Base-by-base conservation (phyloP, 441 rosid genomes). In the Populus hybrid region DNA sequence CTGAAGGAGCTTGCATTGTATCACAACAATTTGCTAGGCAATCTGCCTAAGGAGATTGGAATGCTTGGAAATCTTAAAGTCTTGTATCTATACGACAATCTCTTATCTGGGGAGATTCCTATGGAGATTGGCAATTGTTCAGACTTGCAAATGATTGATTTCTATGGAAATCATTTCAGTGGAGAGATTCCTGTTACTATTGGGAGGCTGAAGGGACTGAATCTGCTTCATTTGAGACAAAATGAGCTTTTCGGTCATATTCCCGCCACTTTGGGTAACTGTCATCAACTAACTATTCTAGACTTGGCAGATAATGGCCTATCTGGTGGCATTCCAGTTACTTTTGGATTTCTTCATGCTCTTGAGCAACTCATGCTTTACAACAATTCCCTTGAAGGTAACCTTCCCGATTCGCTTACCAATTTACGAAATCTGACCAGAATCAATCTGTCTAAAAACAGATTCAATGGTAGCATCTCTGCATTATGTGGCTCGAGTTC, bases 101-200 rank as follows among this genome's bases (percentile, higher is more conserved):
- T 80, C 33, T 74, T 93, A 1, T 85, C 90, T 0, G 96, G 97
- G 24, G 83, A 87, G 74, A 89, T 94, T 21, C 97, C 98, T 1
- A 10, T n/a, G 64, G 96, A 92, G 91, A 89, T 94, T 56, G 96
- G 96, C 6, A 90, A 94, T 77, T 92, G 98, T 75, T 86, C 96
- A 9, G 88, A 83, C 82, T 64, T 94, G 79, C 85, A 89, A 86
- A 86, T 88, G 94, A 76, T 90, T 2, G 97, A 92, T 79, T 78
- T 94, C 42, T 94, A 87, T n/a, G 98, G 96, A 23, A 94, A 94
- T 71, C 88, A 68, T 73, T 87, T 94, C 79, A 64, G 53, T 64
- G 98, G 96, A 74, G 87, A 83, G 83, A 90, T 93, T 72, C 98
- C 97, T 0, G 12, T 63, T 72, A 74, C 90, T 1, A 35, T 92